A percentile compares a stretch with the other conserved stretches of the same genome.
These are phyloP conservation scores for Sanghuangporus sanghuang DNA, from an alignment of 1,284 basidiomycete genomes.

Conservation along the genomic window DNA sequence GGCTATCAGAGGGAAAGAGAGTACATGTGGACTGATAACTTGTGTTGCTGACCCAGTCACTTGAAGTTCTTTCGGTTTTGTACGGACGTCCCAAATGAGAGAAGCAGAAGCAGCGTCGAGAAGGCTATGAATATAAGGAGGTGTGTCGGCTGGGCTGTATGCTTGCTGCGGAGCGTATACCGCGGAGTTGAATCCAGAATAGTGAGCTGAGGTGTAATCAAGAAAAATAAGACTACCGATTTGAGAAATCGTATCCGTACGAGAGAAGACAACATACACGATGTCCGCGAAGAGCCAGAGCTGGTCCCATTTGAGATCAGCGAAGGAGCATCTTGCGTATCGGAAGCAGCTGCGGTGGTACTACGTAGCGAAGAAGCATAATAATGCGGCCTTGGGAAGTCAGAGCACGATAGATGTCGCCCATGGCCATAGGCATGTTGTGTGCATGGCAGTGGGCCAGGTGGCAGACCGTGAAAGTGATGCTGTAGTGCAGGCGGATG, in stretches of 20 bases:
- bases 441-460: background rate
- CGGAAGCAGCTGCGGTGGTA: conserved; percentile 12
- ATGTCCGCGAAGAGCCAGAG: conserved; percentile 3
- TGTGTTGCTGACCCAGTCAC: conserved; percentile 5
- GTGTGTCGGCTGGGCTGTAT: background rate
- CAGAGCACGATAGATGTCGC: background rate
- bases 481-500: background rate
- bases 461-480: background rate
- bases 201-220: conserved; percentile 1
- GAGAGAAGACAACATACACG: background rate
- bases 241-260: background rate
- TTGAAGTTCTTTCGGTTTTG: conserved; percentile 10
- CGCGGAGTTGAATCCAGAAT: conserved; percentile 15
- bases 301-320: background rate
- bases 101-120: conserved; percentile 9
- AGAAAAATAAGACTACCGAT: too few species aligned
- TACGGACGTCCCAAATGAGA: conserved; percentile 20
- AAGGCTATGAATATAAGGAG: conserved; percentile 5
- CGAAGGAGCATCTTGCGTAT: background rate
- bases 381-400: background rate
- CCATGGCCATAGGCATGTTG: background rate
- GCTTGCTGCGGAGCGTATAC: conserved; percentile 3
- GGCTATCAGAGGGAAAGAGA: conserved; percentile 18
- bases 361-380: conserved; percentile 8
- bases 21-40: conserved; percentile 14